phyloP scores from a whole-genome alignment of 2,329 filamentous ascomycete species.

The Botryotinia calthae region DNA sequence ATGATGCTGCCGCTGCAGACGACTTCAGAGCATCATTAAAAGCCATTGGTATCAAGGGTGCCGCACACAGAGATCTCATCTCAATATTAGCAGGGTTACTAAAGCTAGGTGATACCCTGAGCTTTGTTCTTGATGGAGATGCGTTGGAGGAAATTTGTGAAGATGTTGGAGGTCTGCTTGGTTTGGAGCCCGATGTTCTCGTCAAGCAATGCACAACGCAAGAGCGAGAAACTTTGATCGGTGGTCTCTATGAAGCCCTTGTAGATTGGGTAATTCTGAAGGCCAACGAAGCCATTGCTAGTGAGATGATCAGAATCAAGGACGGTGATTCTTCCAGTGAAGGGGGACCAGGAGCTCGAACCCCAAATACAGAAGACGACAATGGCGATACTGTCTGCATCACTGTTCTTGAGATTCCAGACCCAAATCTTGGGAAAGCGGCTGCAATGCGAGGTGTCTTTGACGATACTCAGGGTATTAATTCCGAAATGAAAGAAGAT shows the following conservation, averaged over 20 bases:
- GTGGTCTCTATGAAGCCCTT: slow-evolving; percentile 85
- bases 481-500: slow-evolving; percentile 95
- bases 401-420: slow-evolving; percentile 82
- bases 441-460: slow-evolving; percentile 88
- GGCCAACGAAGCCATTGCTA: slow-evolving; percentile 79
- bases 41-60: slow-evolving; percentile 89
- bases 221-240: slow-evolving; percentile 78
- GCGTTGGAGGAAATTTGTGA: slow-evolving; percentile 82
- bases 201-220: slow-evolving; percentile 76
- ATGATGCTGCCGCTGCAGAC: slow-evolving; percentile 88
- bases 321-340: slow-evolving; percentile 67
- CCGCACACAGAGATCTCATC: slow-evolving; percentile 76
- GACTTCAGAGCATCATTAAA: slow-evolving; percentile 87
- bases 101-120: slow-evolving; percentile 87
- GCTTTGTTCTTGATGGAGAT: slow-evolving; percentile 81
- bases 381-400: slow-evolving; percentile 82
- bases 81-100: slow-evolving; percentile 82
- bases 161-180: slow-evolving; percentile 82
- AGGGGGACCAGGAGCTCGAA: slow-evolving; percentile 57
- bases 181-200: slow-evolving; percentile 81
- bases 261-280: slow-evolving; percentile 93
- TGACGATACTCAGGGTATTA: slow-evolving; percentile 89
- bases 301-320: slow-evolving; percentile 66
- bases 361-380: slow-evolving; percentile 68
- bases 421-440: slow-evolving; percentile 78